Percentiles rank a stretch among this genome's conserved stretches.
Conservation (phyloP, 1,139 yeast genomes). For the Hemisphaericaspora subhashii region DNA sequence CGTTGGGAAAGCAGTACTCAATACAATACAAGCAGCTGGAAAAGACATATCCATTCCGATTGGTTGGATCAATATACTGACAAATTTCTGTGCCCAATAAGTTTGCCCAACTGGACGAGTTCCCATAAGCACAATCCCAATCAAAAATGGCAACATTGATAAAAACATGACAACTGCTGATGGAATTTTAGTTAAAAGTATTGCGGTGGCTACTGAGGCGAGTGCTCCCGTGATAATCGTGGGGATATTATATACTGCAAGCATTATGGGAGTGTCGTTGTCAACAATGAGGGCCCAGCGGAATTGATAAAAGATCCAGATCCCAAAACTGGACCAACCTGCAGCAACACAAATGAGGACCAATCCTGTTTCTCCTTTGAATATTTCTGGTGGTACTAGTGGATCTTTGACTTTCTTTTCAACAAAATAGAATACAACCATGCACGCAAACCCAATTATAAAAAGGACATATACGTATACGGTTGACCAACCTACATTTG, state of each 20-base stretch:
- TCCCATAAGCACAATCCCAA: constrained; percentile 43
- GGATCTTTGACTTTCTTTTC: constrained; percentile 43
- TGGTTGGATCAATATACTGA: constrained; percentile 46
- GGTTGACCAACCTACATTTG: constrained; percentile 55
- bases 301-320: constrained; percentile 52
- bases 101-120: constrained; percentile 46
- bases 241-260: constrained; percentile 44
- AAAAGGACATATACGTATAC: constrained; percentile 51
- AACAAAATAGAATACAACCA: constrained; percentile 35
- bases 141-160: constrained; percentile 46
- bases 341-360: constrained; percentile 51
- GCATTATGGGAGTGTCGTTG: constrained; percentile 29
- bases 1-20: constrained; percentile 51
- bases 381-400: constrained; percentile 43
- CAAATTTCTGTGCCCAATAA: constrained; percentile 57
- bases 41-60: constrained; percentile 68
- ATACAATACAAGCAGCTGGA: constrained; percentile 58
- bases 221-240: constrained; percentile 39
- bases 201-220: constrained; percentile 48
- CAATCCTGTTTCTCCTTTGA: constrained; percentile 43
- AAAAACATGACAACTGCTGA: constrained; percentile 43
- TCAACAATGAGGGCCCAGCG: constrained; percentile 36
- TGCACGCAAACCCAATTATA: constrained; percentile 43
- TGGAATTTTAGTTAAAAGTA: constrained; percentile 36
- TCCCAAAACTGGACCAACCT: constrained; percentile 64